These are phyloP conservation scores for Glomus cerebriforme DNA, from an alignment of 192 early-diverging fungal species.

Conservation along the genomic window DNA sequence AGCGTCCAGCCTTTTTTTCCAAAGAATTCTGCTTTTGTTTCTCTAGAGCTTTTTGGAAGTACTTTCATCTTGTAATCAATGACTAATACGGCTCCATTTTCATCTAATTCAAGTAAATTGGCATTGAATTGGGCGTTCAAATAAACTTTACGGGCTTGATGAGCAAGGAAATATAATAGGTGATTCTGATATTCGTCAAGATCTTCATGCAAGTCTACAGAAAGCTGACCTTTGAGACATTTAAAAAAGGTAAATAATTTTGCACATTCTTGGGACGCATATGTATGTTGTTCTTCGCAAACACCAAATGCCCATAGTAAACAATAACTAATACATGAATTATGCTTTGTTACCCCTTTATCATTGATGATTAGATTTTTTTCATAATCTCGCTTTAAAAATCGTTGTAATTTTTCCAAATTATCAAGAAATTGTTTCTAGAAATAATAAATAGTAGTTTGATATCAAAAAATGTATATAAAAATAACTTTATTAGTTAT, in stretches of 20 bases:
- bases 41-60: neutral
- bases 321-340: neutral
- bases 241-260: neutral
- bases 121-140: constrained; percentile 1
- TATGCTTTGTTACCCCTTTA: neutral
- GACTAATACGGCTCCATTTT: neutral
- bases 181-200: neutral
- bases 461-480: neutral
- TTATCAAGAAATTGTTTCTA: neutral
- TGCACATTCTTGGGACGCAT: neutral
- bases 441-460: neutral
- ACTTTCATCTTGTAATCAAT: constrained; percentile 17
- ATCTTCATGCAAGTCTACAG: neutral
- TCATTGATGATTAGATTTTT: neutral
- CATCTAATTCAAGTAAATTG: neutral
- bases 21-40: neutral
- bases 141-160: neutral
- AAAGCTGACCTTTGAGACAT: neutral
- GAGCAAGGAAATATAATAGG: neutral
- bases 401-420: neutral
- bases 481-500: neutral
- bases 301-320: neutral
- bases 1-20: neutral
- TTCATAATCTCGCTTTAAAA: neutral
- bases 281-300: neutral